Percentiles rank a stretch among this genome's conserved stretches.
Evolutionary conservation across 805 yeast genomes (phyloP).

Genomic region (Yarrowia sp.): DNA sequence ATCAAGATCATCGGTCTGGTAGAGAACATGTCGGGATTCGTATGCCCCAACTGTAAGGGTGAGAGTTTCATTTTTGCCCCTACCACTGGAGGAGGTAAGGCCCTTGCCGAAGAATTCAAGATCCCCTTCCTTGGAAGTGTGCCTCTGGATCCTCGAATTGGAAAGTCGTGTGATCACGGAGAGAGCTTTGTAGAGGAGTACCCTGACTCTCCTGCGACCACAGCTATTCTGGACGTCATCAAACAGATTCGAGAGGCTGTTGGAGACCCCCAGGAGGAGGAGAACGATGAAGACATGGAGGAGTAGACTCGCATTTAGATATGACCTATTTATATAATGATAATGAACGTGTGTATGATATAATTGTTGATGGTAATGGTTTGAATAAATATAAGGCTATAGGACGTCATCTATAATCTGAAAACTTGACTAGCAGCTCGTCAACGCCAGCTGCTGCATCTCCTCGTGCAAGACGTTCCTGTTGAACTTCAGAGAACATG

Average conservation of each 20-base stretch:
- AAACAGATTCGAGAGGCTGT: conserved; percentile 43
- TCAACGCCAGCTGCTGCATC: conserved; percentile 15
- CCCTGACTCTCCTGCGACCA: conserved; percentile 93
- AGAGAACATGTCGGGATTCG: conserved; percentile 98
- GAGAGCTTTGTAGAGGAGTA: conserved; percentile 75
- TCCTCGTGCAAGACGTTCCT: conserved; percentile 15
- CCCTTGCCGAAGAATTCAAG: conserved; percentile 77
- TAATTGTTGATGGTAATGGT: neutral
- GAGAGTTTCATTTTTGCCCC: conserved; percentile 90
- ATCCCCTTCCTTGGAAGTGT: conserved; percentile 88
- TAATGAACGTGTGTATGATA: no score
- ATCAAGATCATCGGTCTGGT: conserved; percentile 87
- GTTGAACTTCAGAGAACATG: conserved; percentile 18
- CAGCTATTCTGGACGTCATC: conserved; percentile 84
- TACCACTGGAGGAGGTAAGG: conserved; percentile 96
- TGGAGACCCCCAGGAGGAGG: conserved; percentile 34
- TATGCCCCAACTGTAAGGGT: conserved; percentile 92
- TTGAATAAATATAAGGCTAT: conserved; percentile 7
- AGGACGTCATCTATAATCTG: conserved; percentile 5
- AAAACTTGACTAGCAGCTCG: conserved; percentile 19
- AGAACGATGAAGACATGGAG: neutral
- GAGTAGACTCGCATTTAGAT: conserved; percentile 24
- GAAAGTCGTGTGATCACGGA: conserved; percentile 86
- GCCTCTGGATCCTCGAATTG: conserved; percentile 95
- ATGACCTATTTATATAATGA: conserved; percentile 29